These are phyloP conservation scores for Gracilaria caudata DNA, from an alignment of 23 red algal species.

Conservation along the genomic window DNA sequence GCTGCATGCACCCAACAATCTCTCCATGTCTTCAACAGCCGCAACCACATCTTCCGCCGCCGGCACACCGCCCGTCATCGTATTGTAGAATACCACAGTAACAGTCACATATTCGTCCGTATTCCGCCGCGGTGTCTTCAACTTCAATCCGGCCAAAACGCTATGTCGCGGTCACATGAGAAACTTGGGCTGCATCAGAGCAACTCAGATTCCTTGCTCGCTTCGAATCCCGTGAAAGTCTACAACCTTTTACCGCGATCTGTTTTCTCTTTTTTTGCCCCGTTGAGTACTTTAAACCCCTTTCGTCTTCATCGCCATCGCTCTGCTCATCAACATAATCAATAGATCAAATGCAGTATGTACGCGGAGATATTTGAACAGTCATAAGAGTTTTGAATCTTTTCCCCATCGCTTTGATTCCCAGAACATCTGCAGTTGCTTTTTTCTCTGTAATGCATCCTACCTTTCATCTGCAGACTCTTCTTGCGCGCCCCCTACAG, in stretches of 20 bases:
- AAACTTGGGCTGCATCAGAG: neutral
- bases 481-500: neutral
- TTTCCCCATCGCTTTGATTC: conserved; percentile 32
- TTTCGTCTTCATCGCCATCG: too few species aligned
- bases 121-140: neutral
- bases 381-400: conserved; percentile 24
- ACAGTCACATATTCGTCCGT: conserved; percentile 28
- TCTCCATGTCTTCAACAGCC: conserved; percentile 22
- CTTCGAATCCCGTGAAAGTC: too few species aligned
- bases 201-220: too few species aligned
- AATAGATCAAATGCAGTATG: too few species aligned
- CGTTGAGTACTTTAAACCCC: too few species aligned
- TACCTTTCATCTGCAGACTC: conserved; percentile 15
- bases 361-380: neutral
- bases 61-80: neutral
- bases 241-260: too few species aligned
- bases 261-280: too few species aligned
- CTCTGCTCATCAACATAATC: too few species aligned
- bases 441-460: conserved; percentile 18
- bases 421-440: conserved; percentile 1
- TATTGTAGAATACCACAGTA: conserved; percentile 25
- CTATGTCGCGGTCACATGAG: neutral
- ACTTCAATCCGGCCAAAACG: neutral
- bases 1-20: neutral
- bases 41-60: conserved; percentile 13